Evolutionary conservation across 495 filamentous ascomycete genomes (phyloP).

Genomic region (Acidomyces sp.): DNA sequence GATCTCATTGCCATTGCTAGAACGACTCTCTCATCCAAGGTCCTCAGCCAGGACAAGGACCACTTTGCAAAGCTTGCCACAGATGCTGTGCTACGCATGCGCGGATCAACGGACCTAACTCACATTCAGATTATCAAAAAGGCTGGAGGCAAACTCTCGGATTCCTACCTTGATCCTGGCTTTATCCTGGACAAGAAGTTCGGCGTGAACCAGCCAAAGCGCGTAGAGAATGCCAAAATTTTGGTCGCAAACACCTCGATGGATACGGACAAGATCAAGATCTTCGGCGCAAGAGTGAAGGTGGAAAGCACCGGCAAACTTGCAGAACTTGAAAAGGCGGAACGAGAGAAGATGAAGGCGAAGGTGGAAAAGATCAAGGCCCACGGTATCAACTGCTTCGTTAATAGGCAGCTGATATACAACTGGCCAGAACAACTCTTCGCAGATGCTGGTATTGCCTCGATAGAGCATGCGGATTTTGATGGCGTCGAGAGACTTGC

Average conservation of each 20-base stretch:
- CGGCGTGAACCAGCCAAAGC: constrained; percentile 95
- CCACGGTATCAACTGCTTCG: constrained; percentile 99
- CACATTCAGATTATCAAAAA: constrained; percentile 99
- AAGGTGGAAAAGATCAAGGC: constrained; percentile 99
- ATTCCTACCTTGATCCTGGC: constrained; percentile 94
- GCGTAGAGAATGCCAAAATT: constrained; percentile 95
- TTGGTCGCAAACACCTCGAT: constrained; percentile 95
- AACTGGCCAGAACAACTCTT: constrained; percentile 99
- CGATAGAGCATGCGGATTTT: constrained; percentile 97
- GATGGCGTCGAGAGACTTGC: constrained; percentile 93
- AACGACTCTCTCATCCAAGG: constrained; percentile 97
- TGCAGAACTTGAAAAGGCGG: constrained; percentile 91
- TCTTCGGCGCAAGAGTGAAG: constrained; percentile 92
- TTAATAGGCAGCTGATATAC: constrained; percentile 97
- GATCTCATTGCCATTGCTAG: constrained; percentile 83
- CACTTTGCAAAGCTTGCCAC: constrained; percentile 87
- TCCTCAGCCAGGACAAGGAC: constrained; percentile 82
- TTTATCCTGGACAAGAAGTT: constrained; percentile 99
- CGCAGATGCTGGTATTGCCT: constrained; percentile 91
- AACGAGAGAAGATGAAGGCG: constrained; percentile 96
- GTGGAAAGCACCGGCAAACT: constrained; percentile 90
- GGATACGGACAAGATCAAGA: constrained; percentile 99
- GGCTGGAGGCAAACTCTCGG: constrained; percentile 88
- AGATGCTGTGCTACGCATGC: constrained; percentile 80
- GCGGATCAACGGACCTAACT: constrained; percentile 84